Conservation (phyloP, 2,329 filamentous ascomycete genomes). For the Trichothecium sympodiale region DNA sequence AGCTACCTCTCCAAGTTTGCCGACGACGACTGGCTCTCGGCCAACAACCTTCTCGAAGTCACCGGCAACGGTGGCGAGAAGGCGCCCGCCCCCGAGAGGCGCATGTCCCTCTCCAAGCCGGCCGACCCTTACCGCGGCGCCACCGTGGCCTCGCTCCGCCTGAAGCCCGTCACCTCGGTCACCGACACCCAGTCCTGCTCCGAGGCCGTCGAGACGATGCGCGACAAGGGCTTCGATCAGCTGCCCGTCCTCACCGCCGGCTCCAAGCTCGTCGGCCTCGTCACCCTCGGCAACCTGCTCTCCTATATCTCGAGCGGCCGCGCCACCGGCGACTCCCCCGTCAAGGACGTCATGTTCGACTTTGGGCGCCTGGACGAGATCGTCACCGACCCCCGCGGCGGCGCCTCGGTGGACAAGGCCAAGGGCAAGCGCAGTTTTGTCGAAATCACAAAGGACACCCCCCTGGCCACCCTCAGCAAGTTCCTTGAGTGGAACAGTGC, state of each 20-base stretch:
- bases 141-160: slow-evolving; percentile 69
- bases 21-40: slow-evolving; percentile 97
- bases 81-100: slow-evolving; percentile 11
- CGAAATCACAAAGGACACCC: slow-evolving; percentile 87
- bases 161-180: slow-evolving; percentile 90
- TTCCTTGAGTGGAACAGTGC: slow-evolving; percentile 99
- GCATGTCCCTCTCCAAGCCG: slow-evolving; percentile 17
- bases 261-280: slow-evolving; percentile 72
- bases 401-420: slow-evolving; percentile 26
- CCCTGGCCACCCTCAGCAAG: slow-evolving; percentile 69
- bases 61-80: slow-evolving; percentile 25
- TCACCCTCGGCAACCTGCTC: slow-evolving; percentile 89
- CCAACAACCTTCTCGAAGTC: slow-evolving; percentile 74
- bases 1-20: slow-evolving; percentile 98
- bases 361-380: slow-evolving; percentile 82
- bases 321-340: slow-evolving; percentile 59
- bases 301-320: slow-evolving; percentile 80
- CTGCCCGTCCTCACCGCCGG: slow-evolving; percentile 68
- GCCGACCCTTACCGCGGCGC: slow-evolving; percentile 65
- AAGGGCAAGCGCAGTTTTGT: slow-evolving; percentile 61
- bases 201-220: slow-evolving; percentile 94
- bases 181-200: slow-evolving; percentile 59
- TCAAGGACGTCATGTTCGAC: slow-evolving; percentile 92
- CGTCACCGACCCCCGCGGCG: slow-evolving; percentile 71
- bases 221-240: slow-evolving; percentile 96